Evolutionary conservation across 106 monocot species (phyloP), one percentile per base, ranked within the genome.

Genomic region (Acorus calamus): DNA sequence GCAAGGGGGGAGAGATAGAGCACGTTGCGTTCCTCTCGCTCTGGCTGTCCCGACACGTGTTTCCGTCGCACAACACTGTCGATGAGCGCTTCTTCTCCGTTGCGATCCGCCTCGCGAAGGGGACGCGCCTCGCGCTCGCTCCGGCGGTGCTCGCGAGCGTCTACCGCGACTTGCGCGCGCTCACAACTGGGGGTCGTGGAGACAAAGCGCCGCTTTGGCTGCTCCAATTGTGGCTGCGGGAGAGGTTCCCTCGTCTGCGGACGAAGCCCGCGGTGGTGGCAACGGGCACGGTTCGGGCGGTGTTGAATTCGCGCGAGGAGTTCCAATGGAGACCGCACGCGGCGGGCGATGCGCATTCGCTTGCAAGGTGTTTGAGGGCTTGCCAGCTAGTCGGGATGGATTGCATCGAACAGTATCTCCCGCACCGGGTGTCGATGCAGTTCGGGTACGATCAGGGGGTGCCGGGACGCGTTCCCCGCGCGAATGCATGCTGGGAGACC

Each of bases 361-460:
- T 73, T 68, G 63, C 60, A 0, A 55, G 46, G 55, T 86, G 80
- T 50, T 61, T 90, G 69, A 80, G 70, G 51, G 14, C 57, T 7
- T 79, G 66, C 44, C 78, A 76, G 48, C 77, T 86, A 10, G 76
- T 80, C 3, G 83, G 83, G n/a, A 5, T 83, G 0, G 82, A 90
- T 63, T 77, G 69, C 52, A 78, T 80, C 2, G 83, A 90, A 59
- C 77, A 77, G 49, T 90, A 90, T 65, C 68, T 74, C 57, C 83
- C 87, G 0, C 73, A 87, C 52, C 66, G 87, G 41, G 77, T 80
- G 3, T 76, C 83, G n/a, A 90, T 80, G 80, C 89, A 90, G 70
- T 86, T 90, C 67, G 89, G 89, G 42, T 69, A 80, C 11, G 89
- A 90, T 73, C 89, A 90, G 48, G 86, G 86, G 53, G 43, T 90